Evolutionary conservation across 176 grass and related monocot species (phyloP).

Genomic region (Pharus latifolius): DNA sequence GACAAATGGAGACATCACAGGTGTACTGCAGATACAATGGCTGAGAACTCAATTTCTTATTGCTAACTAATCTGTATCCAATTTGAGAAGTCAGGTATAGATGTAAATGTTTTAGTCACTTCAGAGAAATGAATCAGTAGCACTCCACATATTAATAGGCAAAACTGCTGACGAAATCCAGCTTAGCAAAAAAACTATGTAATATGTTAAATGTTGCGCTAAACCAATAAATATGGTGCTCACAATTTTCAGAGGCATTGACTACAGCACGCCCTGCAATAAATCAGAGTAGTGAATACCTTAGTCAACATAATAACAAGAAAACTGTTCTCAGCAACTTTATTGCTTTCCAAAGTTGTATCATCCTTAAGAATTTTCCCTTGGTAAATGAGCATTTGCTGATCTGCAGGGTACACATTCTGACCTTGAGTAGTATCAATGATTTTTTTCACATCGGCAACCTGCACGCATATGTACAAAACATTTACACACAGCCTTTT

Average conservation of each 20-base stretch:
- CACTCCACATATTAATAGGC: too few species aligned
- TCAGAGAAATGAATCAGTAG: too few species aligned
- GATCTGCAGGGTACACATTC: constrained; percentile 68
- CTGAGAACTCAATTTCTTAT: neutral
- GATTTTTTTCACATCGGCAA: constrained; percentile 73
- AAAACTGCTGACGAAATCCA: too few species aligned
- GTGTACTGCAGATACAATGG: too few species aligned
- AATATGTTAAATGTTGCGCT: neutral
- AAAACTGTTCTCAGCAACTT: constrained; percentile 78
- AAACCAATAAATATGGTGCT: neutral
- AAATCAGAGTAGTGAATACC: constrained; percentile 31
- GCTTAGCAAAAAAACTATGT: too few species aligned
- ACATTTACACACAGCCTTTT: too few species aligned
- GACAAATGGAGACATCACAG: too few species aligned
- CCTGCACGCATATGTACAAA: too few species aligned
- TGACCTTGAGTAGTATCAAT: constrained; percentile 73
- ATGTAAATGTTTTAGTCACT: too few species aligned
- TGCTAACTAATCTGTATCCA: too few species aligned
- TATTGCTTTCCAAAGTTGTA: constrained; percentile 74
- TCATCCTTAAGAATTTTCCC: constrained; percentile 99
- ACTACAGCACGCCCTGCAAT: neutral
- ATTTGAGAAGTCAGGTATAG: too few species aligned
- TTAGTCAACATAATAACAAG: constrained; percentile 93
- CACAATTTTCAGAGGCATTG: neutral
- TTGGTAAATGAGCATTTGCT: constrained; percentile 89